Conservation (phyloP, 108 stramenopile genomes). For the Schizochytrium sp. region DNA sequence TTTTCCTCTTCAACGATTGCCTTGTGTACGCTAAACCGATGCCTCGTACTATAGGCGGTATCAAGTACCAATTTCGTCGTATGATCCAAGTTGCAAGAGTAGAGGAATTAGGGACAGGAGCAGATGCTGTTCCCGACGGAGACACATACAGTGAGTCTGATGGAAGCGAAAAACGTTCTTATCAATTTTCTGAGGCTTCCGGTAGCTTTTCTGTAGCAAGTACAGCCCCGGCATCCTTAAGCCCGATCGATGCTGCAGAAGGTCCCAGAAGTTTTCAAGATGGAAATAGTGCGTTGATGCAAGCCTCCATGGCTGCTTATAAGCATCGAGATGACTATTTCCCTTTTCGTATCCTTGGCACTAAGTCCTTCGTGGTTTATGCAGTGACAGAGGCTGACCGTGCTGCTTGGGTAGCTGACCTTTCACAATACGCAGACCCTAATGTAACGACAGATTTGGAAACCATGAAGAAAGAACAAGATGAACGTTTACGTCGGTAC, state of each 20-base stretch:
- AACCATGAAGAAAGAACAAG: conserved; percentile 18
- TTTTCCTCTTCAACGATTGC: conserved; percentile 46
- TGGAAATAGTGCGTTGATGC: conserved; percentile 4
- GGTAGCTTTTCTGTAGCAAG: neutral
- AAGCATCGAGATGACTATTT: neutral
- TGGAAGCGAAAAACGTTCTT: too few relatives aligned
- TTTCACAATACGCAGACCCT: conserved; percentile 31
- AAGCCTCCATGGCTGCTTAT: neutral
- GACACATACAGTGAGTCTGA: too few relatives aligned
- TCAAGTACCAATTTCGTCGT: conserved; percentile 16
- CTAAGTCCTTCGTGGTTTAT: neutral
- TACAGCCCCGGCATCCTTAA: neutral
- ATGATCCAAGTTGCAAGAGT: conserved; percentile 48
- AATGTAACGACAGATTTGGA: conserved; percentile 2
- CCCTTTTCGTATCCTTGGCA: neutral
- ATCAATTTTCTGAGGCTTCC: too few relatives aligned
- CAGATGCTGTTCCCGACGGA: too few relatives aligned
- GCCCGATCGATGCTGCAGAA: neutral
- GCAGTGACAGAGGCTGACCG: conserved; percentile 22
- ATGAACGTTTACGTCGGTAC: neutral
- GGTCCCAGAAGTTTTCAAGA: neutral
- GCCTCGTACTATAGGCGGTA: neutral
- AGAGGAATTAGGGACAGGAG: neutral
- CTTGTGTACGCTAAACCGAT: conserved; percentile 37
- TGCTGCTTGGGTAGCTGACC: conserved; percentile 6